Conservation (phyloP, 2,329 filamentous ascomycete genomes). For the Epichloe uncinata region DNA sequence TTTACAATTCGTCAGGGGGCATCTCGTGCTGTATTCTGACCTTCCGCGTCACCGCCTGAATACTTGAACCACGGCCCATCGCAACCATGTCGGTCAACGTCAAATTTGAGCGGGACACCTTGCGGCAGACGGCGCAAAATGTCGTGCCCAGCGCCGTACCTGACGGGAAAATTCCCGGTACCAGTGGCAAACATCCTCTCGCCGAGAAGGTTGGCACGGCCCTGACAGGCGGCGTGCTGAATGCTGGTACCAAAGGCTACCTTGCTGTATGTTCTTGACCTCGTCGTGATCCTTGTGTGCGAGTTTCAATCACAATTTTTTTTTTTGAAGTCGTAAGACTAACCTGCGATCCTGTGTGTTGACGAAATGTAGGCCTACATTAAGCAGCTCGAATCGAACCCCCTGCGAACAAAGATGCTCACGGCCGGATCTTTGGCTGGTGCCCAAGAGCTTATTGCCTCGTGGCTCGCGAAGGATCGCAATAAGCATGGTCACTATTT, state of each 20-base stretch:
- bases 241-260: slow-evolving; percentile 62
- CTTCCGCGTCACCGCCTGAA: background rate
- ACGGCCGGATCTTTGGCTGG: slow-evolving; percentile 86
- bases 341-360: background rate
- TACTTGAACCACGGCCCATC: slow-evolving; percentile 4
- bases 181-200: slow-evolving; percentile 48
- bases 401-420: slow-evolving; percentile 97
- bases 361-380: slow-evolving; percentile 59
- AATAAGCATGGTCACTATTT: slow-evolving; percentile 98
- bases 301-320: background rate
- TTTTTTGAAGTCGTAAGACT: background rate
- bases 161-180: slow-evolving; percentile 38
- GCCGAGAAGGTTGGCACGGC: slow-evolving; percentile 54
- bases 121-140: slow-evolving; percentile 29
- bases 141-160: slow-evolving; percentile 19
- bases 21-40: background rate
- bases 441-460: slow-evolving; percentile 85
- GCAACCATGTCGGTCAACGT: slow-evolving; percentile 68
- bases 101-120: slow-evolving; percentile 73
- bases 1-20: background rate
- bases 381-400: slow-evolving; percentile 84
- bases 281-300: background rate
- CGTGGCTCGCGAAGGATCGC: slow-evolving; percentile 92
- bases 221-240: slow-evolving; percentile 54
- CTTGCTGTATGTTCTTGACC: slow-evolving; percentile 51